A percentile compares a stretch with the other conserved stretches of the same genome.
phyloP scores from a whole-genome alignment of 345 rosid species.

The Syzygium jambos region DNA sequence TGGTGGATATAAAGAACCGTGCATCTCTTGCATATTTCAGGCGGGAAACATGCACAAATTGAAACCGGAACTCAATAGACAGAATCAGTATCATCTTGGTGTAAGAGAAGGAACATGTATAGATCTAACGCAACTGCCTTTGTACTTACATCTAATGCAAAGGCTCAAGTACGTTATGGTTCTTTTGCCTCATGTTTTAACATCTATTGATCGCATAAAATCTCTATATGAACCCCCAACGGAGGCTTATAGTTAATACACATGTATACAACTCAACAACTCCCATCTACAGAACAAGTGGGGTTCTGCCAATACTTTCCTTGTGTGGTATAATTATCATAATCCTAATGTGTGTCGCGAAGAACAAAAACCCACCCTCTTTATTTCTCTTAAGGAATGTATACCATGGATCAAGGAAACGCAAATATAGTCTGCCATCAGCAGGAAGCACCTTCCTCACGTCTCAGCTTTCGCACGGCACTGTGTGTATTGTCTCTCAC shows the following conservation, averaged over 20 bases:
- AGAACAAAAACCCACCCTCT: not conserved
- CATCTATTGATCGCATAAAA: not conserved
- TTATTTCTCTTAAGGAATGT: not conserved
- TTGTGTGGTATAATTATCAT: not conserved
- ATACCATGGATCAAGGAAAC: not conserved
- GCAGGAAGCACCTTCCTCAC: not conserved
- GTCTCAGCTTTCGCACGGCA: not conserved
- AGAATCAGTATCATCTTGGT: not conserved
- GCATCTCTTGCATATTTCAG: not conserved
- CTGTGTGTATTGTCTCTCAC: not conserved
- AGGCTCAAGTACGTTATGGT: not conserved
- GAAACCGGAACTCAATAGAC: not conserved
- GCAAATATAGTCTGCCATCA: not conserved
- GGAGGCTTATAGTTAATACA: not conserved
- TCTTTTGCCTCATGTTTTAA: not conserved
- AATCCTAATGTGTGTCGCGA: not conserved
- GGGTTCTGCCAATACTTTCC: not conserved
- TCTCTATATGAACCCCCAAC: not conserved
- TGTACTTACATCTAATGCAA: not conserved
- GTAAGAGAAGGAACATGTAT: not conserved
- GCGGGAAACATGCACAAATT: not conserved
- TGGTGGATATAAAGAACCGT: not conserved
- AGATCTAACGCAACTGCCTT: not conserved
- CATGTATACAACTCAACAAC: not conserved
- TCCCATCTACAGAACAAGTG: not conserved